Evolutionary conservation across 805 yeast species (phyloP).

Genomic region (Candida peoriensis): DNA sequence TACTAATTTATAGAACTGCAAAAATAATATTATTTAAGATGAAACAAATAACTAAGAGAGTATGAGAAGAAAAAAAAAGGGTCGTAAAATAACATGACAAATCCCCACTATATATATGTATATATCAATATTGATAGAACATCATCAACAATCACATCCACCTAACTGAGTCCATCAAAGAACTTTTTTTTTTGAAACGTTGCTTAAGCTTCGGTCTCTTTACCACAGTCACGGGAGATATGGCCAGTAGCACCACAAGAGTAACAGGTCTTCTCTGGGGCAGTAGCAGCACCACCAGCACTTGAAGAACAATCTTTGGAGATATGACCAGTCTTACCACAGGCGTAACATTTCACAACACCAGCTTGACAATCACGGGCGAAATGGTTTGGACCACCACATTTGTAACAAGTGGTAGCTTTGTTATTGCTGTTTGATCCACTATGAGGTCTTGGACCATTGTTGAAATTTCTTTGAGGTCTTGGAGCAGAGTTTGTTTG

Average conservation of each 20-base stretch:
- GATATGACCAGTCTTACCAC: constrained; percentile 88
- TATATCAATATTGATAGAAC: background rate
- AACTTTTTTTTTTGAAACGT: no score
- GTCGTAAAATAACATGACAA: constrained; percentile 17
- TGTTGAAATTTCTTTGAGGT: constrained; percentile 13
- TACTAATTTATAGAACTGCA: background rate
- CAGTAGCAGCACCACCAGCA: constrained; percentile 41
- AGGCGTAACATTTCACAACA: constrained; percentile 79
- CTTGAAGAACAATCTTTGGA: constrained; percentile 73
- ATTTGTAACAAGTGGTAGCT: constrained; percentile 72
- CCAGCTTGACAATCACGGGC: constrained; percentile 82
- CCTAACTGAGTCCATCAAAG: constrained; percentile 7
- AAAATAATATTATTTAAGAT: background rate
- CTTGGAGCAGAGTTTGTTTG: constrained; percentile 19
- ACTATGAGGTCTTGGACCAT: constrained; percentile 20
- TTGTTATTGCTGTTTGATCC: constrained; percentile 26
- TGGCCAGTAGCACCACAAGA: constrained; percentile 64
- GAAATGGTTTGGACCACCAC: constrained; percentile 91
- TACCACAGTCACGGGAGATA: constrained; percentile 70
- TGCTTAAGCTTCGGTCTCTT: no score
- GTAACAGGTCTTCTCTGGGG: constrained; percentile 34
- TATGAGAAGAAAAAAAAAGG: constrained; percentile 5
- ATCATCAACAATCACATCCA: no score
- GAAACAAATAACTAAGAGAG: background rate
- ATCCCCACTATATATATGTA: no score